phyloP scores from a whole-genome alignment of 2,329 filamentous ascomycete species.

The Colletotrichum orbiculare region DNA sequence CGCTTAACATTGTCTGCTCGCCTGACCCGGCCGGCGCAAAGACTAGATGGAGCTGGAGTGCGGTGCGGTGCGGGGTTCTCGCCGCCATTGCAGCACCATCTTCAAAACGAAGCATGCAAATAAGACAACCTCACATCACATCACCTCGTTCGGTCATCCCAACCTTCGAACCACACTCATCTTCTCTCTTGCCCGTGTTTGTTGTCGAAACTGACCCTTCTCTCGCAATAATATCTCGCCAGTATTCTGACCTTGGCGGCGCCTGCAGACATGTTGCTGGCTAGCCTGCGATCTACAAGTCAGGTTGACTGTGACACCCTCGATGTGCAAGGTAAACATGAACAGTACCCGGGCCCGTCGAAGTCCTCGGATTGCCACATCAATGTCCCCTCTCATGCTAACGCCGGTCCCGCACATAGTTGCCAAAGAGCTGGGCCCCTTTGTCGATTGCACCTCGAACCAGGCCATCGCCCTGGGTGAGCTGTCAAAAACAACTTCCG shows the following conservation, averaged over 20 bases:
- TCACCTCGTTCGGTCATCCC: no score
- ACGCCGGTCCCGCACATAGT: conserved; percentile 41
- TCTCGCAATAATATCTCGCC: not conserved
- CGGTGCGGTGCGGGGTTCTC: no score
- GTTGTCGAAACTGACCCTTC: not conserved
- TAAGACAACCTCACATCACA: no score
- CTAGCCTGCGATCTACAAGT: conserved; percentile 36
- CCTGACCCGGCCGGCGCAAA: no score
- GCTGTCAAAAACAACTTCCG: conserved; percentile 40
- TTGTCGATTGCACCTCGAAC: conserved; percentile 51
- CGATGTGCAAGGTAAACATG: conserved; percentile 44
- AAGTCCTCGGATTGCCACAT: not conserved
- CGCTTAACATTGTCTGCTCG: no score
- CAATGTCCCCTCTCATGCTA: not conserved
- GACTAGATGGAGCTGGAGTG: no score
- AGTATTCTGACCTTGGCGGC: conserved; percentile 3
- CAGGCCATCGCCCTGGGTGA: conserved; percentile 50
- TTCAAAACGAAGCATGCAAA: no score
- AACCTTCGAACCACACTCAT: no score
- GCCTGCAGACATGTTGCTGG: conserved; percentile 19
- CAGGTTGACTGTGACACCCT: conserved; percentile 51
- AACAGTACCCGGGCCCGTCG: not conserved
- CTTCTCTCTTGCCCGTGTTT: not conserved
- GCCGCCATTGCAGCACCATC: no score
- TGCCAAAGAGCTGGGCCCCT: conserved; percentile 45